Percentiles rank a stretch among this genome's conserved stretches.
Evolutionary conservation across 306 rosid species (phyloP).

Genomic region (Trichosanthes truncata): DNA sequence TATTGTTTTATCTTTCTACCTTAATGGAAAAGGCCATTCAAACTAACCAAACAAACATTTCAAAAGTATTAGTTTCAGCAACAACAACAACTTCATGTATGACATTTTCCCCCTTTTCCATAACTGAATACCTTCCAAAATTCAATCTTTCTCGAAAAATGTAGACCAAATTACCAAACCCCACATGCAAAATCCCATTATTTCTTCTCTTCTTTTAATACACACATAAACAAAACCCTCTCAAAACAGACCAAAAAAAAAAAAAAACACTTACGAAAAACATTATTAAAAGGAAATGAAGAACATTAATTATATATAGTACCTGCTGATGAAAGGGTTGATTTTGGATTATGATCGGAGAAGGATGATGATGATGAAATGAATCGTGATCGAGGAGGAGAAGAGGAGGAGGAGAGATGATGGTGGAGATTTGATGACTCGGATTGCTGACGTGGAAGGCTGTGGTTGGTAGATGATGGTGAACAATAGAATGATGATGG

Average conservation of each 20-base stretch:
- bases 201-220: background rate
- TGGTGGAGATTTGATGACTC: slow-evolving; percentile 56
- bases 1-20: background rate
- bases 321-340: slow-evolving; percentile 55
- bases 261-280: too few relatives aligned
- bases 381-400: slow-evolving; percentile 71
- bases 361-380: slow-evolving; percentile 40
- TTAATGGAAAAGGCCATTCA: background rate
- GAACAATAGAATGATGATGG: slow-evolving; percentile 13
- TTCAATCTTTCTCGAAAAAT: slow-evolving; percentile 10
- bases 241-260: too few relatives aligned
- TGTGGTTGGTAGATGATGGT: slow-evolving; percentile 25
- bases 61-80: background rate
- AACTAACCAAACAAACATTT: background rate
- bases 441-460: slow-evolving; percentile 63
- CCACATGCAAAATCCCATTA: background rate
- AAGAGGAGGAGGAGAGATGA: slow-evolving; percentile 62
- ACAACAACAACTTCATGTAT: background rate
- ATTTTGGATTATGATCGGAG: slow-evolving; percentile 66
- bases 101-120: background rate
- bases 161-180: background rate
- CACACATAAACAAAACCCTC: background rate
- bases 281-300: background rate
- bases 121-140: slow-evolving; percentile 8
- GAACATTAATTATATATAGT: background rate